These are phyloP conservation scores for Harringtonia lauricola DNA, from an alignment of 2,329 filamentous ascomycete genomes.

Conservation along the genomic window DNA sequence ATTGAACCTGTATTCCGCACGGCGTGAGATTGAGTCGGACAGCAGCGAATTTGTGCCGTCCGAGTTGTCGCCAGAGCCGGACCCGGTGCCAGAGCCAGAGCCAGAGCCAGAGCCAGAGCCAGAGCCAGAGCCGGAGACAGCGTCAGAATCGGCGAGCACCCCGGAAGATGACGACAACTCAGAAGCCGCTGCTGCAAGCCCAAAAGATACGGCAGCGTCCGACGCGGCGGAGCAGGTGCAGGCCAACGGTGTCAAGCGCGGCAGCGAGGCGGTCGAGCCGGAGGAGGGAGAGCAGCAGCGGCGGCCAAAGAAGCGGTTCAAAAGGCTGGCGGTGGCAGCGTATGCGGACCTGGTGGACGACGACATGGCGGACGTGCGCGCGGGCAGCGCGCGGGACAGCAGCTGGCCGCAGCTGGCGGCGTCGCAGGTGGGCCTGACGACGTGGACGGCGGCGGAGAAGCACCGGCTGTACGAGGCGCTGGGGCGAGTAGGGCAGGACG, in stretches of 20 bases:
- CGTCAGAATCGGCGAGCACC: no score
- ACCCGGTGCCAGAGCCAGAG: not conserved
- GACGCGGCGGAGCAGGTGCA: no score
- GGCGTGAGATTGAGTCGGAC: constrained; percentile 4
- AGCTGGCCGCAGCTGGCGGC: constrained; percentile 21
- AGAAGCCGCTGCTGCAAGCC: no score
- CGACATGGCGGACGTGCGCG: no score
- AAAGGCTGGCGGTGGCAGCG: constrained; percentile 27
- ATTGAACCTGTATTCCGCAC: not conserved
- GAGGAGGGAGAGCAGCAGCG: no score
- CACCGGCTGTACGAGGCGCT: constrained; percentile 55
- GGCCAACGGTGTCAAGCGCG: no score
- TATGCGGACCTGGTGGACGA: constrained; percentile 41
- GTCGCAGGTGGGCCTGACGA: constrained; percentile 56
- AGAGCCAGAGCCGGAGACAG: not conserved
- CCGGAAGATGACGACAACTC: no score
- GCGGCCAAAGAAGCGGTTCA: constrained; percentile 33
- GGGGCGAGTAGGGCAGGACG: constrained; percentile 49
- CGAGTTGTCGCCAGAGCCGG: not conserved
- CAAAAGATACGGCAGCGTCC: no score
- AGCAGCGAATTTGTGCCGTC: constrained; percentile 8
- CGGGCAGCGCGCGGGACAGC: no score
- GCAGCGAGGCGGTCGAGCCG: no score
- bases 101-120: not conserved
- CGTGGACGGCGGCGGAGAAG: constrained; percentile 66